Conservation (phyloP, 164 flowering plant species). For the Buxus sempervirens region DNA sequence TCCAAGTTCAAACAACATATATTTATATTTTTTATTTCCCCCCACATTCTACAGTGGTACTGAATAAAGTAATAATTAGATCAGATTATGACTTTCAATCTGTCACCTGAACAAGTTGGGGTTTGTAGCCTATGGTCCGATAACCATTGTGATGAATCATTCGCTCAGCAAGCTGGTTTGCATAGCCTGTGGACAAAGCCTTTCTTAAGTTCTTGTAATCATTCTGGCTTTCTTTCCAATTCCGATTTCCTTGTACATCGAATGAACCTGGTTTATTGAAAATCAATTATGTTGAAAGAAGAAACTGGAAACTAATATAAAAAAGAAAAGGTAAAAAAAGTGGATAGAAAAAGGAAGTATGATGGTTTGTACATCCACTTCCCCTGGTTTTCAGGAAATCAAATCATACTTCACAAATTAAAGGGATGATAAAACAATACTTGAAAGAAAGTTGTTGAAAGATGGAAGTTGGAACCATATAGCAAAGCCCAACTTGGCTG, state of each 20-base stretch:
- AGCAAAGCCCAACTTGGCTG: no score
- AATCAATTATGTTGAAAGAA: background rate
- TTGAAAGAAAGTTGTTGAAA: no score
- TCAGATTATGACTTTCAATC: background rate
- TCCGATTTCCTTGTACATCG: conserved; percentile 55
- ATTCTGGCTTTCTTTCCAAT: conserved; percentile 35
- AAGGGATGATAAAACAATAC: background rate
- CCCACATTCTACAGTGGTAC: no score
- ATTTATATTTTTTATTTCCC: no score
- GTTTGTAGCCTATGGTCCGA: conserved; percentile 66
- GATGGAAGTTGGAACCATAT: no score
- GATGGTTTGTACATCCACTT: no score
- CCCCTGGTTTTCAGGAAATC: background rate
- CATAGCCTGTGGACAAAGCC: conserved; percentile 78
- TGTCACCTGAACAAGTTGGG: conserved; percentile 85
- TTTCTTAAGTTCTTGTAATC: conserved; percentile 73
- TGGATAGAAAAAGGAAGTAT: background rate
- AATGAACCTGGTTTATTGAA: conserved; percentile 45
- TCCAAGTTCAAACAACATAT: no score
- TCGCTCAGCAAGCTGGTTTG: conserved; percentile 90
- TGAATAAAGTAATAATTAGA: no score
- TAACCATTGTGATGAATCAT: conserved; percentile 93
- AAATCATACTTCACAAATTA: no score
- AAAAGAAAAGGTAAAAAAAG: background rate
- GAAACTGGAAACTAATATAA: background rate